Evolutionary conservation across 306 rosid species (phyloP), one percentile per base, ranked within the genome.

Genomic region (Argentina anserina): DNA sequence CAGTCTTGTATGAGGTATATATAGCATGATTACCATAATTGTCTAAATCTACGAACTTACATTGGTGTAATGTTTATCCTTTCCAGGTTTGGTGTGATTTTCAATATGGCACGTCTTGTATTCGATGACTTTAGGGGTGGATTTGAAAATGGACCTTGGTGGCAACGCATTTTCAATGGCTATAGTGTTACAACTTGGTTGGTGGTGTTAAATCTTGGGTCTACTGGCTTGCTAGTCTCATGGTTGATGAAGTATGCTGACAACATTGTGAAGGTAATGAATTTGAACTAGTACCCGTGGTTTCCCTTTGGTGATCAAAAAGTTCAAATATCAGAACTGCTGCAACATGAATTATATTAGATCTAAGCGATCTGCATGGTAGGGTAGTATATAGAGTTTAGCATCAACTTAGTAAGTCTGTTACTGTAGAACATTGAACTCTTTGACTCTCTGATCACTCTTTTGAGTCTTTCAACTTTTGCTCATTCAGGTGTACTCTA

Each of bases 241-340:
- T 93, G 98, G 98, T 75, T 93, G 81, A 93, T 93, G 97, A 93
- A 93, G 77, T 86, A 93, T 74, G 98, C 98, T 29, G 98, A 93
- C 83, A 93, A 93, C 78, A 93, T 93, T 84, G 97, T 93, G 28
- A 93, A 93, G 96, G 98, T 87, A 79, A 78, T 34, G 42, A 26
- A 17, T 55, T 43, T 59, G 50, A 37, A 13, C 46, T 23, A 18
- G 40, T 1, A 34, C 61, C 47, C 14, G 5, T 21, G 43, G 37
- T 55, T 72, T 39, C 31, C 53, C 41, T 29, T 2, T 41, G 17
- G 25, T 25, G 37, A 43, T 40, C 20, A 25, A n/a, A 59, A 62
- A 62, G 20, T 6, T 29, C 9, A 59, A 53, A 26, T 72, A 15
- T 55, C n/a, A 39, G 26, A 25, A 25, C 13, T 0, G 39, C 23